These are phyloP conservation scores for Neurospora sp. DNA, from an alignment of 495 filamentous ascomycete species.

Conservation along the genomic window DNA sequence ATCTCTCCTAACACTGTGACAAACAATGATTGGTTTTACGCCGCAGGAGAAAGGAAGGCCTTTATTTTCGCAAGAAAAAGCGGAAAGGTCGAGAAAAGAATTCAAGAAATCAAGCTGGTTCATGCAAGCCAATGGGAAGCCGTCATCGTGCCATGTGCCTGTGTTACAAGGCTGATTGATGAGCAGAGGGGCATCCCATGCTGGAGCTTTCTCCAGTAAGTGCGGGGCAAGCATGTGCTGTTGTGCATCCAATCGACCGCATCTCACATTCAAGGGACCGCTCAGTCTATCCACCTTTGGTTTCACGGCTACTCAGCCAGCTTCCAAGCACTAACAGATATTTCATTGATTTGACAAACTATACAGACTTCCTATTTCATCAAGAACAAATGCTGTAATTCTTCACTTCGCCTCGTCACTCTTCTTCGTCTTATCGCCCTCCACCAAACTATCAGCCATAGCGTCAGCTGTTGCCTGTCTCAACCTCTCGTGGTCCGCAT, in stretches of 20 bases:
- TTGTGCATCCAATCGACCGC: not conserved
- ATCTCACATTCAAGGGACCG: not conserved
- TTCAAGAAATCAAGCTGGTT: not conserved
- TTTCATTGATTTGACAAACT: not conserved
- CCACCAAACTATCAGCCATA: constrained; percentile 43
- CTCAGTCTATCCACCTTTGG: not conserved
- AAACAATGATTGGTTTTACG: not conserved
- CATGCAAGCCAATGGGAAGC: constrained; percentile 15
- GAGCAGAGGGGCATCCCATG: not conserved
- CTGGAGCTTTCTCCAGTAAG: constrained; percentile 1
- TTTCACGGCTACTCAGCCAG: not conserved
- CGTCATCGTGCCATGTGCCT: constrained; percentile 17
- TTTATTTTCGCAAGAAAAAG: not conserved
- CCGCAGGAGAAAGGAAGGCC: not conserved
- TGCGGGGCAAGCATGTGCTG: constrained; percentile 13
- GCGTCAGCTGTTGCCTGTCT: constrained; percentile 63
- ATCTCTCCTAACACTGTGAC: not conserved
- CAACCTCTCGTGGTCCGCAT: constrained; percentile 49
- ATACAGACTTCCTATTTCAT: not conserved
- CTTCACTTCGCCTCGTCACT: not conserved
- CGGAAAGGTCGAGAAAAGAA: not conserved
- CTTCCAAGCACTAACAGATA: not conserved
- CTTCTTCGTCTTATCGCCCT: constrained; percentile 12
- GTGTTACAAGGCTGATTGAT: constrained; percentile 13
- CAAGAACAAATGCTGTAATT: not conserved